Base-by-base conservation (phyloP, 1,284 basidiomycete species). In the Xanthoconium separans region DNA sequence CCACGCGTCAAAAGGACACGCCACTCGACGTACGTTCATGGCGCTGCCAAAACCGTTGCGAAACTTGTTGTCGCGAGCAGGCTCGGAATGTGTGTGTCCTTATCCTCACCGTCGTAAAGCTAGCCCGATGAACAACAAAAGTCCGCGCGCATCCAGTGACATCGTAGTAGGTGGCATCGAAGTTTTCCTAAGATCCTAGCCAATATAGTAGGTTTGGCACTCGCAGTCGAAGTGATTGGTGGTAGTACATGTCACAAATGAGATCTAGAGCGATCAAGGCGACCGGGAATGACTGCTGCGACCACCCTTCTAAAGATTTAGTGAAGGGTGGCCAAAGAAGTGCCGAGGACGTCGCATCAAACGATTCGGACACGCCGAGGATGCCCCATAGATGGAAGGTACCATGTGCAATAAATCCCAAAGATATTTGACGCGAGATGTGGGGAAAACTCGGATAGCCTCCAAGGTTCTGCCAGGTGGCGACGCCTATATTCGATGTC, bases 261-360 rank as follows among this genome's bases (percentile, higher is more conserved):
- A 59, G 40, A 62, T 57, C 55, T 33, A 8, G 7, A 44, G 37
- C 44, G 39, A 58, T 58, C 40, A 41, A 44, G 44, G 29, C 12
- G 31, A 20, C 29, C 18, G 16, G 15, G 34, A 39, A 56, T 20
- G 44, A 24, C 43, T 47, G 5, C 43, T 27, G 13, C n/a, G 6
- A 33, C 22, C 2, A 15, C 15, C 22, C 36, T 46, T 44, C 43
- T 22, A 18, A 15, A 53, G 13, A 53, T 60, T 36, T n/a, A 22
- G 42, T 51, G 33, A 3, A 52, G 36, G 29, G 51, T 37, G 20
- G 39, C 13, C 12, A 24, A 7, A 22, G 59, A 57, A 44, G 40
- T 15, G 18, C 61, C 64, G 64, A 44, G 53, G 46, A 50, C 37
- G 44, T 62, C 62, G 61, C 50, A 64, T 66, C 62, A 50, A 48